Percentiles rank a stretch among this genome's conserved stretches.
These are phyloP conservation scores for Euphrasia confusa DNA, from an alignment of 257 asterid genomes.

Conservation along the genomic window DNA sequence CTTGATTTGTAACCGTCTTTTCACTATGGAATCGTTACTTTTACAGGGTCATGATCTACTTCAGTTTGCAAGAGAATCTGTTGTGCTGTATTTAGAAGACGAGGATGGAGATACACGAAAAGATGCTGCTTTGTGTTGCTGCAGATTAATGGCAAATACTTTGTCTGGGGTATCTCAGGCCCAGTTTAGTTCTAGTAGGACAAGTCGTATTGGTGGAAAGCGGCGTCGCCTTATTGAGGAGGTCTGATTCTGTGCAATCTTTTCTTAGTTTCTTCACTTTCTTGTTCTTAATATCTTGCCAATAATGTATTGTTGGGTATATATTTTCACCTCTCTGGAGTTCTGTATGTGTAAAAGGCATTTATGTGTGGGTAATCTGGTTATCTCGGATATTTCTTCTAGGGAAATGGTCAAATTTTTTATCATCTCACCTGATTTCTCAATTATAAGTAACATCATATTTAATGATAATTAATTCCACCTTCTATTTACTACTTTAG, in stretches of 20 bases:
- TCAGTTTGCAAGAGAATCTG: slow-evolving; percentile 89
- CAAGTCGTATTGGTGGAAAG: slow-evolving; percentile 83
- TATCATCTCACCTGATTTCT: too few relatives aligned
- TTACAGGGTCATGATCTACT: slow-evolving; percentile 96
- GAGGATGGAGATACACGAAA: slow-evolving; percentile 94
- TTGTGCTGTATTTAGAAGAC: slow-evolving; percentile 82
- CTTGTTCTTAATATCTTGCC: slow-evolving; percentile 18
- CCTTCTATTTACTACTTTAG: slow-evolving; percentile 1
- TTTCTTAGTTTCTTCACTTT: slow-evolving; percentile 28
- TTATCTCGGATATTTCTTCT: slow-evolving; percentile 8
- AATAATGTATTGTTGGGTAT: slow-evolving; percentile 1
- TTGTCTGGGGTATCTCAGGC: slow-evolving; percentile 59
- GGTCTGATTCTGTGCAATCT: slow-evolving; percentile 49
- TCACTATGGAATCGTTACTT: slow-evolving; percentile 19
- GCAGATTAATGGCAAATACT: slow-evolving; percentile 83
- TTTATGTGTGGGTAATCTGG: slow-evolving; percentile 11
- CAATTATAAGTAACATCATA: background rate
- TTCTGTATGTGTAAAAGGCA: slow-evolving; percentile 2
- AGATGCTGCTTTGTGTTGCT: slow-evolving; percentile 98
- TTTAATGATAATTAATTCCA: slow-evolving; percentile 3
- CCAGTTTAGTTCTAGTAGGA: slow-evolving; percentile 71
- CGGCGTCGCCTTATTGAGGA: slow-evolving; percentile 93
- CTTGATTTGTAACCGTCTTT: slow-evolving; percentile 2
- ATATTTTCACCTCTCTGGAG: slow-evolving; percentile 10
- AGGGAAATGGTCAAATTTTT: background rate